Conservation (phyloP, 2,329 filamentous ascomycete genomes). For the Fusarium sp. region DNA sequence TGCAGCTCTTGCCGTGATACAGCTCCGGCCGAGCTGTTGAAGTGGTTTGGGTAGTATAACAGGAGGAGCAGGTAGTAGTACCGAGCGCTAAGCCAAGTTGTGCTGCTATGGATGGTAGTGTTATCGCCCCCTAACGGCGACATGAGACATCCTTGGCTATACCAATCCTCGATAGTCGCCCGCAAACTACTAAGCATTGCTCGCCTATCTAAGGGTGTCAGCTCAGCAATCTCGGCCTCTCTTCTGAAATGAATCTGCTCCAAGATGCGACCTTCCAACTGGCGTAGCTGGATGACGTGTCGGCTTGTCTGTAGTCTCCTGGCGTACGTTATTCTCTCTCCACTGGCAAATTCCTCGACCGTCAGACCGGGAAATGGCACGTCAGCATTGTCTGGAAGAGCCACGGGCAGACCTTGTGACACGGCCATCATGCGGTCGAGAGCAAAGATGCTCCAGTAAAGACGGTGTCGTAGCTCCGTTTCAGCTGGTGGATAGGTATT, state of each 20-base stretch:
- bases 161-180: slow-evolving; percentile 58
- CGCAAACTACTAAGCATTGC: slow-evolving; percentile 49
- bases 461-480: slow-evolving; percentile 49
- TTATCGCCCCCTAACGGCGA: slow-evolving; percentile 54
- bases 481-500: slow-evolving; percentile 38
- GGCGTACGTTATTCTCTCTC: slow-evolving; percentile 49
- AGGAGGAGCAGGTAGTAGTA: slow-evolving; percentile 57
- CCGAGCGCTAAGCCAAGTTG: slow-evolving; percentile 54
- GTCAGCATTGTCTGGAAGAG: slow-evolving; percentile 52
- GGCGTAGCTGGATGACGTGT: slow-evolving; percentile 57
- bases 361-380: slow-evolving; percentile 56
- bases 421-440: slow-evolving; percentile 57
- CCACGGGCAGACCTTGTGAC: slow-evolving; percentile 52
- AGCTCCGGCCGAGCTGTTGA: slow-evolving; percentile 47
- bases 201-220: slow-evolving; percentile 46
- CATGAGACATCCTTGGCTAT: slow-evolving; percentile 56
- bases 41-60: slow-evolving; percentile 54
- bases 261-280: slow-evolving; percentile 54
- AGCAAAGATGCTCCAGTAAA: slow-evolving; percentile 58
- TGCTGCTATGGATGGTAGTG: slow-evolving; percentile 55
- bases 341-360: slow-evolving; percentile 55
- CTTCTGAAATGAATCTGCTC: slow-evolving; percentile 48
- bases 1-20: slow-evolving; percentile 48
- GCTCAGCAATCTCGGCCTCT: slow-evolving; percentile 37
- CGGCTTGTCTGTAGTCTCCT: slow-evolving; percentile 55